These are phyloP conservation scores for Colletotrichum agaves DNA, from an alignment of 2,329 filamentous ascomycete species.

Conservation along the genomic window DNA sequence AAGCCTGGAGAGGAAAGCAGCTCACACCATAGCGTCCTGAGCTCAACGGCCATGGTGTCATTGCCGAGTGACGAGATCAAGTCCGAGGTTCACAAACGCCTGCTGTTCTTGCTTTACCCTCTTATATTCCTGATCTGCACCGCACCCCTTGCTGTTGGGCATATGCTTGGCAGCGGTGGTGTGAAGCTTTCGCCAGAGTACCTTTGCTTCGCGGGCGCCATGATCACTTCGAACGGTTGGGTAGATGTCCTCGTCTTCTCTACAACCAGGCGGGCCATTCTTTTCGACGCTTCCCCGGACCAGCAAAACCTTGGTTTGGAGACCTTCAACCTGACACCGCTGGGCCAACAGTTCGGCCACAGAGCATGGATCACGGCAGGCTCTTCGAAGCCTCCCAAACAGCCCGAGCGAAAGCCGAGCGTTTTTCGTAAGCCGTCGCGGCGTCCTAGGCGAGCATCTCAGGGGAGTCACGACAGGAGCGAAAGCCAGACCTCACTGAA, in stretches of 20 bases:
- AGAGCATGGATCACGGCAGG: constrained; percentile 21
- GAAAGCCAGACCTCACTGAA: constrained; percentile 26
- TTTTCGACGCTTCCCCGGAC: constrained; percentile 39
- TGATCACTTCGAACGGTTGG: constrained; percentile 62
- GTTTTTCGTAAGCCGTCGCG: constrained; percentile 8
- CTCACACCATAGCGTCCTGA: not conserved
- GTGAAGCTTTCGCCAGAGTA: constrained; percentile 57
- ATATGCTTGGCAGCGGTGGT: constrained; percentile 66
- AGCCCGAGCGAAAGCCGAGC: not conserved
- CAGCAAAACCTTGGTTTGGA: constrained; percentile 23
- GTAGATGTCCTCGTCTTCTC: constrained; percentile 54
- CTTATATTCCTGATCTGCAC: constrained; percentile 71
- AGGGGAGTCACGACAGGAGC: constrained; percentile 5
- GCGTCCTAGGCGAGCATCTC: not conserved
- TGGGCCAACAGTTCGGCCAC: constrained; percentile 23
- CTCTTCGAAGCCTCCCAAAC: not conserved
- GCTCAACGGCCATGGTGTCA: not conserved
- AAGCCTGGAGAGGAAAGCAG: not conserved
- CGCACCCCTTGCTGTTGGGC: constrained; percentile 67
- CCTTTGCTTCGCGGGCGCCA: constrained; percentile 61
- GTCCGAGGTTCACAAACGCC: constrained; percentile 10
- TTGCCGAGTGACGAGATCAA: not conserved
- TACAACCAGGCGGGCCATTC: constrained; percentile 50
- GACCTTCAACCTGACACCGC: constrained; percentile 15
- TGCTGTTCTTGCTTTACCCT: constrained; percentile 67